A percentile compares a stretch with the other conserved stretches of the same genome.
These are phyloP conservation scores for Hamamelis virginiana DNA, from an alignment of 164 flowering plant genomes.

Conservation along the genomic window DNA sequence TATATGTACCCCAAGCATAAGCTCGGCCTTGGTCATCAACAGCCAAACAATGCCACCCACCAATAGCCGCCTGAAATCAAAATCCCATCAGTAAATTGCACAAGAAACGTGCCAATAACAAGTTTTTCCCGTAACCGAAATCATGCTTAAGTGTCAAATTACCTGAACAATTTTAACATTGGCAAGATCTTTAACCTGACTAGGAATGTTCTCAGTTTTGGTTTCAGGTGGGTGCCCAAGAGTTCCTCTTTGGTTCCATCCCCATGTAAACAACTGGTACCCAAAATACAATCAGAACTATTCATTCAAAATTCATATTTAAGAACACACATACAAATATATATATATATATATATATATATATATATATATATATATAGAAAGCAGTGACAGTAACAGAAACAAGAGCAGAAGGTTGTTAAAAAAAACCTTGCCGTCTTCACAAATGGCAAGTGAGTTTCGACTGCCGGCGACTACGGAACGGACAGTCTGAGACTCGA, in stretches of 20 bases:
- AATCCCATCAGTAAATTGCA: not conserved
- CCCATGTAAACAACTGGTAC: slow-evolving; percentile 93
- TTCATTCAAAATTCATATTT: not conserved
- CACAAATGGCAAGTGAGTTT: slow-evolving; percentile 92
- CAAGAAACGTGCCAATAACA: too few species aligned
- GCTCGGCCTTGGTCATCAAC: slow-evolving; percentile 97
- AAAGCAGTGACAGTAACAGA: not conserved
- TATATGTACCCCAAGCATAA: slow-evolving; percentile 91
- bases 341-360: too few species aligned
- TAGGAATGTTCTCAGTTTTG: slow-evolving; percentile 85
- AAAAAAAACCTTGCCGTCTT: slow-evolving; percentile 77
- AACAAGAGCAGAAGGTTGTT: not conserved
- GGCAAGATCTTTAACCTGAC: slow-evolving; percentile 80
- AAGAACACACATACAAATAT: too few species aligned
- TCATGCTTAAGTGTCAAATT: not conserved
- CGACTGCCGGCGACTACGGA: slow-evolving; percentile 95
- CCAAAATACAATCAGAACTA: not conserved
- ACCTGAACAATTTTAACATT: slow-evolving; percentile 93
- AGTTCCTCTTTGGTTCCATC: slow-evolving; percentile 99
- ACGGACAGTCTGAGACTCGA: slow-evolving; percentile 43
- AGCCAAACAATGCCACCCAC: slow-evolving; percentile 99
- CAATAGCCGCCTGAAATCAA: slow-evolving; percentile 88
- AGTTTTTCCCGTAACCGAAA: too few species aligned
- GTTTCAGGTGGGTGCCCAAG: slow-evolving; percentile 90
- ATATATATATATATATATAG: too few species aligned